phyloP scores from a whole-genome alignment of 2,329 filamentous ascomycete genomes.

The Sarocladium strictum region DNA sequence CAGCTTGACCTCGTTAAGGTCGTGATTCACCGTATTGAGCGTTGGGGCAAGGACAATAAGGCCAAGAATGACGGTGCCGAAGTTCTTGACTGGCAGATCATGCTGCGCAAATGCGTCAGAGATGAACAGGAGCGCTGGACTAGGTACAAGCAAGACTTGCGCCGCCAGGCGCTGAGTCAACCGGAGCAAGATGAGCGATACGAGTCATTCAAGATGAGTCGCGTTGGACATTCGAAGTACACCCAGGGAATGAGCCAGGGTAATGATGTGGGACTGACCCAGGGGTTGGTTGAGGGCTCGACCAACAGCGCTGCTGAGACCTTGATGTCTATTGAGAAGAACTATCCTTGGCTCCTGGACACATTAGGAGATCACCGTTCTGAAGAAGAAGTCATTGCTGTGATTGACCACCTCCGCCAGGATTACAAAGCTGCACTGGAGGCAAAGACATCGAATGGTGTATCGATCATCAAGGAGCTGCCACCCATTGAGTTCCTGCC shows the following conservation, averaged over 20 bases:
- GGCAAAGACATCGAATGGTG: not conserved
- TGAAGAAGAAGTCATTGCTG: not conserved
- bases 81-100: slow-evolving; percentile 7
- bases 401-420: slow-evolving; percentile 30
- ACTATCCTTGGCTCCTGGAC: slow-evolving; percentile 4
- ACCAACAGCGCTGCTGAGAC: slow-evolving; percentile 5
- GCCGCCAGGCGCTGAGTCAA: slow-evolving; percentile 2
- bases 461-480: slow-evolving; percentile 33
- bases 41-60: slow-evolving; percentile 43
- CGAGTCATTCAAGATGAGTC: slow-evolving; percentile 4
- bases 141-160: slow-evolving; percentile 7
- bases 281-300: not conserved
- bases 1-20: slow-evolving; percentile 60
- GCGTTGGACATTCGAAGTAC: slow-evolving; percentile 3
- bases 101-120: slow-evolving; percentile 8
- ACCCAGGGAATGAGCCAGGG: not conserved
- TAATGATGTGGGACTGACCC: not conserved
- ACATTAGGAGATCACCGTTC: not conserved
- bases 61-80: slow-evolving; percentile 7
- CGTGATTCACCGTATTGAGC: slow-evolving; percentile 57
- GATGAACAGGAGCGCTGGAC: slow-evolving; percentile 8
- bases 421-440: slow-evolving; percentile 29
- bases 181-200: slow-evolving; percentile 4
- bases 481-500: slow-evolving; percentile 56
- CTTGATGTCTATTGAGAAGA: slow-evolving; percentile 1